Percentiles rank a stretch among this genome's conserved stretches.
These are phyloP conservation scores for Rhizophora mangle DNA, from an alignment of 345 rosid species.

Conservation along the genomic window DNA sequence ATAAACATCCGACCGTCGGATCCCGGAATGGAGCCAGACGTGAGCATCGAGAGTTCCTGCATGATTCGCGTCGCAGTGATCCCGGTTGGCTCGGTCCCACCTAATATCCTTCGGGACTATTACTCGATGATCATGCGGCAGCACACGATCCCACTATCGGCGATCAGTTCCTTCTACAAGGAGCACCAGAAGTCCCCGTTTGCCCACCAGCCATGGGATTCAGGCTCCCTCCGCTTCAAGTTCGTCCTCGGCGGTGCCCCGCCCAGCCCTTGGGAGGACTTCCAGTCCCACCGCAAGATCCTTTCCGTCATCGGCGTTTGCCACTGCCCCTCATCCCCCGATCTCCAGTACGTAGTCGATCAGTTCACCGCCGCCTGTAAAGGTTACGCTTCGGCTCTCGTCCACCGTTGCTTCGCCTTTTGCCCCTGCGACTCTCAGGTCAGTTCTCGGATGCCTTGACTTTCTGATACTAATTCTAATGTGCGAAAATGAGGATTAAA, in stretches of 20 bases:
- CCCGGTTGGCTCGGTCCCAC: conserved; percentile 77
- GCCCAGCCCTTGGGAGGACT: conserved; percentile 98
- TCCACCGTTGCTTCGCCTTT: conserved; percentile 89
- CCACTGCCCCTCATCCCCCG: conserved; percentile 91
- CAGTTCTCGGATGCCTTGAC: not conserved
- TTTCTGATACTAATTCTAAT: not conserved
- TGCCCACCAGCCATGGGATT: conserved; percentile 87
- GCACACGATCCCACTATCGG: conserved; percentile 69
- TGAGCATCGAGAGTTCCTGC: conserved; percentile 79
- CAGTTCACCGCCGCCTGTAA: conserved; percentile 56
- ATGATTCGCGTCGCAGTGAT: conserved; percentile 91
- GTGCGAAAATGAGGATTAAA: not conserved
- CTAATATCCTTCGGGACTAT: conserved; percentile 68
- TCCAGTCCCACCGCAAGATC: conserved; percentile 91
- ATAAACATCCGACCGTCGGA: conserved; percentile 21
- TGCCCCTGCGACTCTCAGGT: conserved; percentile 83
- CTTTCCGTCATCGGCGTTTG: conserved; percentile 88
- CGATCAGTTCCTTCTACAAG: conserved; percentile 88
- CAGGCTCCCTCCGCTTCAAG: conserved; percentile 84
- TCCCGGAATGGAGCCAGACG: conserved; percentile 88
- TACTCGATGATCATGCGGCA: conserved; percentile 78
- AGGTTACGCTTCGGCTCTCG: conserved; percentile 69
- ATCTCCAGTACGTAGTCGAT: conserved; percentile 61
- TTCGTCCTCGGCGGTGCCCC: conserved; percentile 91
- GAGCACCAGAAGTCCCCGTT: conserved; percentile 99